phyloP scores from a whole-genome alignment of 2,329 filamentous ascomycete genomes.

The Pyrenophora seminiperda region DNA sequence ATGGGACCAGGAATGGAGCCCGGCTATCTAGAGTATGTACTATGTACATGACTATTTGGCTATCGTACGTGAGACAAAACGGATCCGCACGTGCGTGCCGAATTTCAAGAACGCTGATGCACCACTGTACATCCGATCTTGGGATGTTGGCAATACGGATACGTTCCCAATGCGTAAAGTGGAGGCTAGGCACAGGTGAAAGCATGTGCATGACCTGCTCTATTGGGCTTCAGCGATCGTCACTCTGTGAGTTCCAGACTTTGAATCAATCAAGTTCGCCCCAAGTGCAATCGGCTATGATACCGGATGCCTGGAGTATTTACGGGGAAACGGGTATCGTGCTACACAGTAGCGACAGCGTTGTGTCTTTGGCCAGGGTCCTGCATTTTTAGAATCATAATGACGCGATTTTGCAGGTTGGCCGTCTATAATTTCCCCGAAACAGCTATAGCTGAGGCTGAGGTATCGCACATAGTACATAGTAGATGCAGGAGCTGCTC shows the following conservation, averaged over 20 bases:
- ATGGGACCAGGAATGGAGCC: too few relatives aligned
- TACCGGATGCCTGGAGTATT: not conserved
- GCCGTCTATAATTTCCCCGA: not conserved
- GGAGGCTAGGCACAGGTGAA: not conserved
- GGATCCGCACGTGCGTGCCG: too few relatives aligned
- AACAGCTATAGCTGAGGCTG: not conserved
- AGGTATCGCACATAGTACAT: too few relatives aligned
- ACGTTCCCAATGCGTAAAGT: too few relatives aligned
- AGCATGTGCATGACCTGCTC: not conserved
- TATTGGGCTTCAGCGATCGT: not conserved
- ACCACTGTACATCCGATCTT: too few relatives aligned
- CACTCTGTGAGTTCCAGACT: not conserved
- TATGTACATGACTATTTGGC: too few relatives aligned
- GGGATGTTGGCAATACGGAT: too few relatives aligned
- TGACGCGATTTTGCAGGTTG: not conserved
- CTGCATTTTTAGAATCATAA: not conserved
- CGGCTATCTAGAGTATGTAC: too few relatives aligned
- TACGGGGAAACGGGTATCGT: too few relatives aligned
- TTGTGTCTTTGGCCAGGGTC: not conserved
- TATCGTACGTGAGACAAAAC: too few relatives aligned
- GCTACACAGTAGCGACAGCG: too few relatives aligned
- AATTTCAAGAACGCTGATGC: too few relatives aligned
- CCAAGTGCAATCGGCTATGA: not conserved
- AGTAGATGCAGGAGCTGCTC: not conserved
- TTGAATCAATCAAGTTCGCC: not conserved